Evolutionary conservation across 2,329 filamentous ascomycete genomes (phyloP).

Genomic region (Fusarium sp.): DNA sequence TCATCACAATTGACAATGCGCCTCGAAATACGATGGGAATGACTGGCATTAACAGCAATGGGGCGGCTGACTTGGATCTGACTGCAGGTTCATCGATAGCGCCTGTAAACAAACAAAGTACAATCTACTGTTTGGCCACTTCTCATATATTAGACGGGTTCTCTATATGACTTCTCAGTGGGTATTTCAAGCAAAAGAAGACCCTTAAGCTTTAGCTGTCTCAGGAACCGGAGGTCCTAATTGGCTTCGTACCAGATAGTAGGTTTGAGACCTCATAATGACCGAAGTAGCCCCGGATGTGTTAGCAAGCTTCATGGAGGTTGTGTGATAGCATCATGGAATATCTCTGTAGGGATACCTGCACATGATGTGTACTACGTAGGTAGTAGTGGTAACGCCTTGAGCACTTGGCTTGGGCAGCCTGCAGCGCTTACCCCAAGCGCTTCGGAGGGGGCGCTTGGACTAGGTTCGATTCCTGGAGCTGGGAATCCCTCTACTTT

Average conservation of each 20-base stretch:
- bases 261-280: neutral
- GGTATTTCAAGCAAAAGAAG: neutral
- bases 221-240: neutral
- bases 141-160: neutral
- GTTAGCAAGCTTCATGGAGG: neutral
- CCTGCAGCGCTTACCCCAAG: too few relatives aligned
- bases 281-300: neutral
- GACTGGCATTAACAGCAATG: neutral
- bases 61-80: neutral
- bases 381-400: too few relatives aligned
- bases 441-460: too few relatives aligned
- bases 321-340: too few relatives aligned
- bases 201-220: neutral
- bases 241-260: neutral
- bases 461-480: too few relatives aligned
- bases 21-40: too few relatives aligned
- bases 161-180: neutral
- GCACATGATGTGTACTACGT: too few relatives aligned
- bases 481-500: too few relatives aligned
- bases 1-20: neutral
- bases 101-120: neutral
- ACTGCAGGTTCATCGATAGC: neutral
- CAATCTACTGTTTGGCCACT: neutral
- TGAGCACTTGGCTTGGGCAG: too few relatives aligned
- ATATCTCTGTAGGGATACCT: too few relatives aligned